Base-by-base conservation (phyloP, 1,284 basidiomycete genomes). In the Meira nashicola region DNA sequence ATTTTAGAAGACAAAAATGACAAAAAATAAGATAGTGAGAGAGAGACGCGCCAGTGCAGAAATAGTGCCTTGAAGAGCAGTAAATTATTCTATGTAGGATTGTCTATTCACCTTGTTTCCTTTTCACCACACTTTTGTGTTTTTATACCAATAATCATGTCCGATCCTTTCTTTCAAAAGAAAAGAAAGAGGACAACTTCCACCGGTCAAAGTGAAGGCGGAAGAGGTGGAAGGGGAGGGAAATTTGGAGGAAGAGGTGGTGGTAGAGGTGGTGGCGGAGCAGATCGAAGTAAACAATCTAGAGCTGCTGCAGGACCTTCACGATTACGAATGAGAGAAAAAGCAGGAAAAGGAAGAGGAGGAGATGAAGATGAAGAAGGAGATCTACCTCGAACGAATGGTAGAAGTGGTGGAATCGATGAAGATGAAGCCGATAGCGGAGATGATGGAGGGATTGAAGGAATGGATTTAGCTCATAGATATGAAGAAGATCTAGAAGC, bases 111-210 rank as follows among this genome's bases (percentile, higher is more conserved):
- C n/a, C n/a, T n/a, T n/a, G n/a, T n/a, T n/a, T n/a, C n/a, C n/a
- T n/a, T n/a, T n/a, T n/a, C n/a, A n/a, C n/a, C n/a, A n/a, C n/a
- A n/a, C n/a, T n/a, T n/a, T n/a, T n/a, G n/a, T n/a, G n/a, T n/a
- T n/a, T n/a, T n/a, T n/a, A n/a, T 41, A n/a, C n/a, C n/a, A n/a
- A n/a, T n/a, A n/a, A 38, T 46, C 37, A 78, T 78, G 76, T 71
- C 76, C 21, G 76, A 78, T 65, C 63, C 73, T 6, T 78, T 78
- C 67, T 78, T 78, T 59, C 74, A 78, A 58, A 74, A 73, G 64
- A 78, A 77, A 66, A 70, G 76, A 47, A 77, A 78, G 66, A 68
- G 73, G 49, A 58, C 62, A 37, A 40, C 58, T 19, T 48, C 63
- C 19, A 25, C 50, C 28, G 50, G 50, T 48, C 4, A 43, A 43